Percentiles rank a stretch among this genome's conserved stretches.
Conservation (phyloP, 345 rosid species). For the Salix viminalis region DNA sequence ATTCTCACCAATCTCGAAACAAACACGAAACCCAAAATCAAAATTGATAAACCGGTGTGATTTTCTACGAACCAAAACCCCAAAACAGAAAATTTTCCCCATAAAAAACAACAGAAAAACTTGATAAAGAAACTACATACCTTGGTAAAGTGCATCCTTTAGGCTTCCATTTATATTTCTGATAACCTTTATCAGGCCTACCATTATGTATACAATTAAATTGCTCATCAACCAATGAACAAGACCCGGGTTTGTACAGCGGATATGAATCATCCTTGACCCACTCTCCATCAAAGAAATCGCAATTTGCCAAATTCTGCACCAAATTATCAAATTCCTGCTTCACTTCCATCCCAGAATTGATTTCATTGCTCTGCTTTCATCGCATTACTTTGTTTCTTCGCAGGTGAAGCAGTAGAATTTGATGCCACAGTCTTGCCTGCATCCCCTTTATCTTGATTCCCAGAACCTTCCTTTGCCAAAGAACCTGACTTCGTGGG, state of each 20-base stretch:
- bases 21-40: not conserved
- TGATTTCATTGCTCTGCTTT: constrained; percentile 35
- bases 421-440: constrained; percentile 32
- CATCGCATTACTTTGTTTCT: constrained; percentile 29
- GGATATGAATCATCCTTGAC: constrained; percentile 85
- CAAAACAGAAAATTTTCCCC: not conserved
- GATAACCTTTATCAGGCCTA: constrained; percentile 67
- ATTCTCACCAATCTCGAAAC: not conserved
- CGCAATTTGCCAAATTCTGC: constrained; percentile 53
- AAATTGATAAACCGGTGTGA: not conserved
- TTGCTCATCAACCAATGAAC: constrained; percentile 77
- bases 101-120: not conserved
- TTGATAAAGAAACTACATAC: constrained; percentile 23
- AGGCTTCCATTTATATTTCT: constrained; percentile 87
- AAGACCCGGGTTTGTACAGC: constrained; percentile 81
- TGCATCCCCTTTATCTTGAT: constrained; percentile 16
- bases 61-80: not conserved
- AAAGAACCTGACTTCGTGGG: constrained; percentile 15
- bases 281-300: constrained; percentile 87
- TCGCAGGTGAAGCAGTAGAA: constrained; percentile 29
- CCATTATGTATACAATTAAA: constrained; percentile 76
- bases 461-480: constrained; percentile 15
- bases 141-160: constrained; percentile 75
- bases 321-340: constrained; percentile 41
- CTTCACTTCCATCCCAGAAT: constrained; percentile 23